These are phyloP conservation scores for Cymodocea nodosa DNA, from an alignment of 116 monocot genomes.

Conservation along the genomic window DNA sequence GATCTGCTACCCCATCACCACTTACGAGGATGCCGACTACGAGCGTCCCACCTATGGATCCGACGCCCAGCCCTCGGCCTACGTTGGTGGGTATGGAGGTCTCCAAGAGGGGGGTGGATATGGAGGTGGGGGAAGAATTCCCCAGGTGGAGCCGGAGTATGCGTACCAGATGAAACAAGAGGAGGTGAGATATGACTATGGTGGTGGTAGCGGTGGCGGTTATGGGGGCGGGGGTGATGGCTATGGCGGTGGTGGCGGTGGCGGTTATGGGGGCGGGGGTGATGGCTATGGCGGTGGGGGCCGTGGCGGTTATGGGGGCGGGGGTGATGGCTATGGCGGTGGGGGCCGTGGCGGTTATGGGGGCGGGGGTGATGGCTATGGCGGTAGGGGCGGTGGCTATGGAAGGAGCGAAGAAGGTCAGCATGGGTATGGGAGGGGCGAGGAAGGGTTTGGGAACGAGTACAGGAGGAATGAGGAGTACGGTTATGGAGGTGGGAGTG, in stretches of 20 bases:
- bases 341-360: no score
- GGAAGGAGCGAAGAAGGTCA: neutral
- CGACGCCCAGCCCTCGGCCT: slow-evolving; percentile 19
- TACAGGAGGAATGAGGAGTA: no score
- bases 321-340: neutral
- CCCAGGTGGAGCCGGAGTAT: neutral
- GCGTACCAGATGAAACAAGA: slow-evolving; percentile 1
- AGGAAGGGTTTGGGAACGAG: no score
- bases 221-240: no score
- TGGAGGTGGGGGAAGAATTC: slow-evolving; percentile 1
- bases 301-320: no score
- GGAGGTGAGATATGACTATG: neutral
- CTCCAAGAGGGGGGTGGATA: slow-evolving; percentile 10
- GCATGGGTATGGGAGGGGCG: neutral
- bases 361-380: no score
- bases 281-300: slow-evolving; percentile 1
- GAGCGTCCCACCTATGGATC: slow-evolving; percentile 37
- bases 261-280: neutral
- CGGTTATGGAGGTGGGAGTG: no score
- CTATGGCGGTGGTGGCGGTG: neutral
- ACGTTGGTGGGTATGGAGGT: slow-evolving; percentile 7
- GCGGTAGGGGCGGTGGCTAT: neutral
- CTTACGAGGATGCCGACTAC: slow-evolving; percentile 26
- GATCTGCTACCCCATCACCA: slow-evolving; percentile 43
- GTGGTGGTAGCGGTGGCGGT: neutral